Evolutionary conservation across 257 asterid species (phyloP), one percentile per base, ranked within the genome.

Genomic region (Nicotiana paniculata): DNA sequence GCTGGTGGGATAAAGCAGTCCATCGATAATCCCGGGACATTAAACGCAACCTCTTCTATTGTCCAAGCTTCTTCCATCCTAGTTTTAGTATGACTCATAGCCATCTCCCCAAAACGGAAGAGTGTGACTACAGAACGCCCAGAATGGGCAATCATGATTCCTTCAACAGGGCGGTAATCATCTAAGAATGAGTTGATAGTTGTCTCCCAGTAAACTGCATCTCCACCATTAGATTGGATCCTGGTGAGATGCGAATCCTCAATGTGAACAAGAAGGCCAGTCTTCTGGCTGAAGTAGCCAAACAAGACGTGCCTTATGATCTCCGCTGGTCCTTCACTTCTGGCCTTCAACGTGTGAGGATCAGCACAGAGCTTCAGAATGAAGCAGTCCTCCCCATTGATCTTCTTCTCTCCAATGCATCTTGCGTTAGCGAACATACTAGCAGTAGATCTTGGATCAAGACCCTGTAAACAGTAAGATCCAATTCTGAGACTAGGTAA

Each of bases 61-160:
- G 96, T 92, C 98, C 99, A 96, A 5, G 95, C 97, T 85, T 96
- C 99, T 85, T 96, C 99, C 99, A 96, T 96, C 85, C 97, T 92
- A 1, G 99, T 94, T 65, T 93, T 96, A 1, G 97, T 88, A 84
- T 96, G 99, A 86, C 98, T 96, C 97, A 91, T 90, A 1, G 97
- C 98, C 90, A 88, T 89, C 85, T 96, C 99, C 30, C 99, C 98
- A 54, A 96, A 94, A n/a, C 99, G 88, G 92, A 93, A 94, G 81
- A 96, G 97, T 43, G 98, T 94, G 81, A 92, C 98, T 32, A 91
- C 90, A 3, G 98, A 93, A 39, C 95, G 91, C 12, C 99, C 99
- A 1, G 99, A 96, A 85, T 96, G 98, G 46, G 99, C 99, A 15
- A 96, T 93, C 98, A 94, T 94, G 87, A 93, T 90, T 43, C 98